These are phyloP conservation scores for Skeletonema grethae DNA, from an alignment of 108 stramenopile genomes.

Conservation along the genomic window DNA sequence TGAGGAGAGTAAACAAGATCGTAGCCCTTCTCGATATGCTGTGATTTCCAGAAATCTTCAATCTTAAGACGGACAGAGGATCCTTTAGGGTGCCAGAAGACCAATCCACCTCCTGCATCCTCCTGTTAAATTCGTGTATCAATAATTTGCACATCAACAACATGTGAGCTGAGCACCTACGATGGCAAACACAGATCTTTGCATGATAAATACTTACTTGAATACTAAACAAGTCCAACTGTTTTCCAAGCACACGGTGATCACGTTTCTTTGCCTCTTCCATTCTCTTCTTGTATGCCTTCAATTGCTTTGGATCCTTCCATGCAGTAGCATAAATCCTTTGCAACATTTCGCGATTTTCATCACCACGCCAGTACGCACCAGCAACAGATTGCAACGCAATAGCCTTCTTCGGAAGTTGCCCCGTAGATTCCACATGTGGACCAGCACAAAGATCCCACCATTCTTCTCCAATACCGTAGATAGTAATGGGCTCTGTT, in stretches of 20 bases:
- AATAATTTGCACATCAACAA: neutral
- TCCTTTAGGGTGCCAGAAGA: constrained; percentile 96
- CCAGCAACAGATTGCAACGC: constrained; percentile 90
- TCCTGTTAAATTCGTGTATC: constrained; percentile 49
- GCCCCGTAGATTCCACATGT: constrained; percentile 89
- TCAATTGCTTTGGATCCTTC: constrained; percentile 86
- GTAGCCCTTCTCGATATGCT: constrained; percentile 83
- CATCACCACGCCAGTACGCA: constrained; percentile 99
- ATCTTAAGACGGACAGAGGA: constrained; percentile 85
- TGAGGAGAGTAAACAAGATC: constrained; percentile 97
- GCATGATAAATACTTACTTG: constrained; percentile 55
- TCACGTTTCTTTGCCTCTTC: constrained; percentile 97
- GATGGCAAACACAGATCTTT: neutral
- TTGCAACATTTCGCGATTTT: constrained; percentile 92
- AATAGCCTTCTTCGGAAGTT: constrained; percentile 86
- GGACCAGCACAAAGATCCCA: constrained; percentile 99
- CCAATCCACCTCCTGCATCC: constrained; percentile 86
- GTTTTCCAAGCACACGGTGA: constrained; percentile 95
- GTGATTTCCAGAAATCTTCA: constrained; percentile 95
- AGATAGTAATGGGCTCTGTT: constrained; percentile 95
- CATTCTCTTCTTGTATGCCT: constrained; percentile 84
- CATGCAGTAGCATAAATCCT: constrained; percentile 97
- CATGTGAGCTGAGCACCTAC: neutral
- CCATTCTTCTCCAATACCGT: constrained; percentile 95
- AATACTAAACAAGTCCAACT: constrained; percentile 95